A percentile compares a stretch with the other conserved stretches of the same genome.
These are phyloP conservation scores for Cryptococcus maquisensis DNA, from an alignment of 1,284 basidiomycete species.

Conservation along the genomic window DNA sequence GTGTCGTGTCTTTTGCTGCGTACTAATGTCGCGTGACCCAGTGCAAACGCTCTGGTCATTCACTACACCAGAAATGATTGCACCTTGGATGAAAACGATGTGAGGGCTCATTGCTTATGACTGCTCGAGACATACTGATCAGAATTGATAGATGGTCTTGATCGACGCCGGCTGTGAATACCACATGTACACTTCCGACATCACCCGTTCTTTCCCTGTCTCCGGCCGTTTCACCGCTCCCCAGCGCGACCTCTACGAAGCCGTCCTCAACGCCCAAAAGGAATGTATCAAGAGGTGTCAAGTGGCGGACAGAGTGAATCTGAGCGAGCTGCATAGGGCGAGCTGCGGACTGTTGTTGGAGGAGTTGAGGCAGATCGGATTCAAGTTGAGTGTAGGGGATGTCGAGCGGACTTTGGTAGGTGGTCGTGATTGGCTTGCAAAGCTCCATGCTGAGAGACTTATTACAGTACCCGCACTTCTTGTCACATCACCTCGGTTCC, in stretches of 20 bases:
- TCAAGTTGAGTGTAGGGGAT: conserved; percentile 61
- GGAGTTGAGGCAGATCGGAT: conserved; percentile 80
- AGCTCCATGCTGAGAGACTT: conserved; percentile 6
- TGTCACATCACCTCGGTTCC: conserved; percentile 53
- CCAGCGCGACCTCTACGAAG: conserved; percentile 81
- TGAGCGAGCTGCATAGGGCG: conserved; percentile 74
- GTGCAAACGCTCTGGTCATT: conserved; percentile 79
- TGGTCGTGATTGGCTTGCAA: neutral
- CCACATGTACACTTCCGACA: conserved; percentile 91
- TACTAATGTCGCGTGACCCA: conserved; percentile 30
- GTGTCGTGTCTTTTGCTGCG: neutral
- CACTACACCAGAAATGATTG: conserved; percentile 91
- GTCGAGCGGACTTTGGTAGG: conserved; percentile 75
- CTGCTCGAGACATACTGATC: neutral
- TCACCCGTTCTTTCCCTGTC: conserved; percentile 88
- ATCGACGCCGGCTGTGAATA: conserved; percentile 89
- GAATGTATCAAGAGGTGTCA: conserved; percentile 49
- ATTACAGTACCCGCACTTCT: conserved; percentile 70
- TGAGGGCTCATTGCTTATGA: conserved; percentile 16
- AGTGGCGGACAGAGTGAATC: conserved; percentile 56
- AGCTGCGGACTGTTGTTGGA: conserved; percentile 64
- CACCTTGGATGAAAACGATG: conserved; percentile 63
- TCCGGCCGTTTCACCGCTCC: conserved; percentile 72
- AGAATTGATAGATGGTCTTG: conserved; percentile 57
- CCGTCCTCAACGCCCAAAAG: conserved; percentile 55